Conservation (phyloP, 1,284 basidiomycete species). For the Apiotrichum domesticum region DNA sequence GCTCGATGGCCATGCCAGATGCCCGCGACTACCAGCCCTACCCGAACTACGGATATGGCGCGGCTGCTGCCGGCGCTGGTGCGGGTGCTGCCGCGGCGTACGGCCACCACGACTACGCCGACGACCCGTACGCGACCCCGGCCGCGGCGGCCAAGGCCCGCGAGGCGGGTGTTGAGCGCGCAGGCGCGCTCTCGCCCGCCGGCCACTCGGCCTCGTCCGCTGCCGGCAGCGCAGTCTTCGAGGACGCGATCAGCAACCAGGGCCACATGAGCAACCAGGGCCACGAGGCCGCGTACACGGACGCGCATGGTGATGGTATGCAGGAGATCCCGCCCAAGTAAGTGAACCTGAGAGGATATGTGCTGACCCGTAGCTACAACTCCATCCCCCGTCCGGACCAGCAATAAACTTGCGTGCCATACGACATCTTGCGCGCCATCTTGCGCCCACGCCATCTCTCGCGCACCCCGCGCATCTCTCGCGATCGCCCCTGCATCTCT, state of each 20-base stretch:
- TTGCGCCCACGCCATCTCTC: too few species aligned
- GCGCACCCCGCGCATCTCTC: too few species aligned
- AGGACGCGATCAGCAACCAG: conserved; percentile 1
- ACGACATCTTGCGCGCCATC: too few species aligned
- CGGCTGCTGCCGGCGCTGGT: conserved; percentile 22
- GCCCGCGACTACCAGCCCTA: conserved; percentile 29
- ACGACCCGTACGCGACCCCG: conserved; percentile 15
- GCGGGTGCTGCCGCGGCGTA: conserved; percentile 8
- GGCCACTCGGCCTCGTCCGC: not conserved
- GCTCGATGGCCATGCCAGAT: conserved; percentile 40
- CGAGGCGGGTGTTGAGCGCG: conserved; percentile 29
- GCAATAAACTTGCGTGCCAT: not conserved
- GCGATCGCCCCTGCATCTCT: not conserved
- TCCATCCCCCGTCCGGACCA: conserved; percentile 11
- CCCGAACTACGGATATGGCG: conserved; percentile 20
- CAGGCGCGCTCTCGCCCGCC: conserved; percentile 6
- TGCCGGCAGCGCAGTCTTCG: not conserved
- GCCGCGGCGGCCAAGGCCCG: conserved; percentile 36
- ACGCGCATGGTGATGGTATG: conserved; percentile 14
- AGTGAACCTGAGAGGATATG: conserved; percentile 10
- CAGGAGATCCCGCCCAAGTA: conserved; percentile 42
- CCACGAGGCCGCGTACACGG: conserved; percentile 7
- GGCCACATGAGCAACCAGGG: not conserved
- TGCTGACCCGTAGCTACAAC: conserved; percentile 14
- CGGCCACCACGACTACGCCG: conserved; percentile 10